These are phyloP conservation scores for Diplocarpon rosae DNA, from an alignment of 2,329 filamentous ascomycete genomes.

Conservation along the genomic window DNA sequence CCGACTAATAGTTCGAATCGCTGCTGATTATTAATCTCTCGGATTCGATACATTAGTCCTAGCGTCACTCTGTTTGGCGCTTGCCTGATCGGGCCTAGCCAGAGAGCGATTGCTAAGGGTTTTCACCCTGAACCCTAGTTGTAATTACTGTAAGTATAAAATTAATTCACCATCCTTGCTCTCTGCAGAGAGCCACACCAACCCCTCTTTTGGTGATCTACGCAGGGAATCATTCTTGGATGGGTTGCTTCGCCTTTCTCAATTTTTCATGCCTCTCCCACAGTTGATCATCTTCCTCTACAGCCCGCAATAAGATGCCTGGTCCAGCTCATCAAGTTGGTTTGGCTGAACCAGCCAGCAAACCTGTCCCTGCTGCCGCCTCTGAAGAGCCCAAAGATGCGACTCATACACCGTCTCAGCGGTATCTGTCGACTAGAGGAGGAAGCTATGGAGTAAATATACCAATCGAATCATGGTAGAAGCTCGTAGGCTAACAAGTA, in stretches of 20 bases:
- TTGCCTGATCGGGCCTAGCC: no score
- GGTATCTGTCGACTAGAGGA: slow-evolving; percentile 51
- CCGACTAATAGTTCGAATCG: no score
- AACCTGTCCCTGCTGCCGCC: slow-evolving; percentile 8
- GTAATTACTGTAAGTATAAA: no score
- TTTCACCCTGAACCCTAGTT: no score
- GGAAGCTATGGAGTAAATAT: slow-evolving; percentile 48
- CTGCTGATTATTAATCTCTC: no score
- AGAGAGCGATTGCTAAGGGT: no score
- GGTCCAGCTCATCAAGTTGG: slow-evolving; percentile 14
- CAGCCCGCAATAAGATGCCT: slow-evolving; percentile 9
- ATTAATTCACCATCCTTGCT: no score
- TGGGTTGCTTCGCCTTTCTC: neutral
- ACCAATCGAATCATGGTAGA: slow-evolving; percentile 5
- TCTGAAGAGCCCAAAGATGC: slow-evolving; percentile 13
- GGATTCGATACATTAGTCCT: no score
- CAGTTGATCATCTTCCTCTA: neutral
- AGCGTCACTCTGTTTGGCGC: neutral
- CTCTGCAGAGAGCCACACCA: no score
- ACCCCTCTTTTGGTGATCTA: no score
- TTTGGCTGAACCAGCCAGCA: slow-evolving; percentile 16
- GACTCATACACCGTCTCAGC: slow-evolving; percentile 40
- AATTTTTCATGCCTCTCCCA: neutral
- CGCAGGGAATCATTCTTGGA: neutral
- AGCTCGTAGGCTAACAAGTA: slow-evolving; percentile 11